Conservation (phyloP, 2,329 filamentous ascomycete genomes). For the Trichoderma gracile region DNA sequence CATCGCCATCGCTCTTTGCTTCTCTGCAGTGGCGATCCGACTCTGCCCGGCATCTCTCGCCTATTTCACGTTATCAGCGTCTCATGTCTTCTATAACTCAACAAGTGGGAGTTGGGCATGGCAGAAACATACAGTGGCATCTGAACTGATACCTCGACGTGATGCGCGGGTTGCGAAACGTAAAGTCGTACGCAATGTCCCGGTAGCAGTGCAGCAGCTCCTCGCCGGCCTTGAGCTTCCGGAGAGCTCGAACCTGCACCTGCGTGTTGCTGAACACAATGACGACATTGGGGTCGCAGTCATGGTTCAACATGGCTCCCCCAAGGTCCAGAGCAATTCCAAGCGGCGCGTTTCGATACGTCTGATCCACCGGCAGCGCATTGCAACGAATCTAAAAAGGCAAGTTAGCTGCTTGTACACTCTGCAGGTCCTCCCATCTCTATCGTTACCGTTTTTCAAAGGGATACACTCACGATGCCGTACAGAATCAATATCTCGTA, state of each 20-base stretch:
- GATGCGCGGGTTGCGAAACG: slow-evolving; percentile 6
- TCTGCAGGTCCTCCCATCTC: too few relatives aligned
- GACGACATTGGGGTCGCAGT: slow-evolving; percentile 23
- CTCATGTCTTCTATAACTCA: accelerated
- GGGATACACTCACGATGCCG: slow-evolving; percentile 12
- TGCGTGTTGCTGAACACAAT: slow-evolving; percentile 5
- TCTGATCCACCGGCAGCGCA: slow-evolving; percentile 2
- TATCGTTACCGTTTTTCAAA: too few relatives aligned
- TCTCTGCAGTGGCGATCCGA: not conserved
- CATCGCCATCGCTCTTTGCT: not conserved
- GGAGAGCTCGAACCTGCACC: not conserved
- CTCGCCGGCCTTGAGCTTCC: slow-evolving; percentile 1
- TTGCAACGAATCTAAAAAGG: slow-evolving; percentile 8
- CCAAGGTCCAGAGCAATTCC: slow-evolving; percentile 18
- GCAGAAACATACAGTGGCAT: slow-evolving; percentile 4
- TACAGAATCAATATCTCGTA: slow-evolving; percentile 14
- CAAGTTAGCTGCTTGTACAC: not conserved
- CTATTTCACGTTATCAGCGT: not conserved
- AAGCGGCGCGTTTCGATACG: not conserved
- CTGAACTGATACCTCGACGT: slow-evolving; percentile 9
- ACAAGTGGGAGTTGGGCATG: not conserved
- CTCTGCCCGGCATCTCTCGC: not conserved
- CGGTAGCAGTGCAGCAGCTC: slow-evolving; percentile 20
- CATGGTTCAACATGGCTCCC: slow-evolving; percentile 16
- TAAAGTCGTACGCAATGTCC: slow-evolving; percentile 11